Conservation (phyloP, 2,329 filamentous ascomycete species). For the Chrysoporthe deuterocubensis region DNA sequence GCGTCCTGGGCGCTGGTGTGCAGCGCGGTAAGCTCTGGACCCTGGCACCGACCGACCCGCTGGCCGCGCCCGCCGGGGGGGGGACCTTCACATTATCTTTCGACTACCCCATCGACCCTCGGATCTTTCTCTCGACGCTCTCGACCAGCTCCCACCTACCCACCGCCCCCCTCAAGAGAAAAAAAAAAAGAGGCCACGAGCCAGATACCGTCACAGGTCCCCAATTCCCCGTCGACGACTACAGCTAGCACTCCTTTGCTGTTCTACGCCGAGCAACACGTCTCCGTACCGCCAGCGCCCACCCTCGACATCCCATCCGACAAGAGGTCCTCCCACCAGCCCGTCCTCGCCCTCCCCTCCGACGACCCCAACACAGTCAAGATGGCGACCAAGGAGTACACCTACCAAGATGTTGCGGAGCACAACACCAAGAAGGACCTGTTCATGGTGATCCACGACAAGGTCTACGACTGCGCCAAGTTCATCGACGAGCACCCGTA, state of each 20-base stretch:
- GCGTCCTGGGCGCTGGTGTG: too few species aligned
- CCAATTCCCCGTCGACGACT: neutral
- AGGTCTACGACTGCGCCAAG: conserved; percentile 87
- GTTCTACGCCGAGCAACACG: conserved; percentile 2
- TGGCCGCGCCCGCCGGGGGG: too few species aligned
- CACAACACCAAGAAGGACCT: conserved; percentile 95
- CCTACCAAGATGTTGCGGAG: conserved; percentile 78
- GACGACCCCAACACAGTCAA: conserved; percentile 32
- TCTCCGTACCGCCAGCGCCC: neutral
- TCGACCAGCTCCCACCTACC: conserved; percentile 12
- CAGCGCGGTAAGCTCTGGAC: too few species aligned
- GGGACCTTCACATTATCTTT: conserved; percentile 21
- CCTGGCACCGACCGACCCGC: too few species aligned
- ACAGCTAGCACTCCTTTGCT: conserved; percentile 11
- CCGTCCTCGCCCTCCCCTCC: conserved; percentile 21
- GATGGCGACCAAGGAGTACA: conserved; percentile 60
- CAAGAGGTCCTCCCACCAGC: conserved; percentile 8
- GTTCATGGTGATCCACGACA: conserved; percentile 90
- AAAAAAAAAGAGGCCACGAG: neutral
- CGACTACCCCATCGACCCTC: conserved; percentile 17
- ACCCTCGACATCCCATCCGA: neutral
- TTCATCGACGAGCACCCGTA: conserved; percentile 98
- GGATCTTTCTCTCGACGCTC: neutral
- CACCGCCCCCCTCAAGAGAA: conserved; percentile 7
- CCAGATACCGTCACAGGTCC: neutral